Percentiles rank a stretch among this genome's conserved stretches.
Evolutionary conservation across 169 alveolate genomes (phyloP).

Genomic region (Babesia ovis): DNA sequence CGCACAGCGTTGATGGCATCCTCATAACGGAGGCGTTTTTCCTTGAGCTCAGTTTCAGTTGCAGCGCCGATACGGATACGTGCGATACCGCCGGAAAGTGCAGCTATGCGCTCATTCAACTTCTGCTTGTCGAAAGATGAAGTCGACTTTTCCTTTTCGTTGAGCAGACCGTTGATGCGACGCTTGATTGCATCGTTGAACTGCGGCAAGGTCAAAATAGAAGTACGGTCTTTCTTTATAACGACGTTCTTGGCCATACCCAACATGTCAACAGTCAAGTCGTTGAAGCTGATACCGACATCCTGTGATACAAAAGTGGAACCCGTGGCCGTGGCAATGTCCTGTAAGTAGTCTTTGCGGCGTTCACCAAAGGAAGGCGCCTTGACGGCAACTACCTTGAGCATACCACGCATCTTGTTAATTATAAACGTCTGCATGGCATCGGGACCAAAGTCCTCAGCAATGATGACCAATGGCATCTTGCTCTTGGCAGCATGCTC

Average conservation of each 20-base stretch:
- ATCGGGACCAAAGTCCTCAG: slow-evolving; percentile 87
- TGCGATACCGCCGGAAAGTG: slow-evolving; percentile 88
- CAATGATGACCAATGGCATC: slow-evolving; percentile 83
- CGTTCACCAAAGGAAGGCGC: slow-evolving; percentile 89
- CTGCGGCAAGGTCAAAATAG: slow-evolving; percentile 79
- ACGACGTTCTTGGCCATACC: slow-evolving; percentile 84
- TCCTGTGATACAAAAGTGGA: slow-evolving; percentile 83
- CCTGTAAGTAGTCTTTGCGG: slow-evolving; percentile 84
- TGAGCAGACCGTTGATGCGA: slow-evolving; percentile 70
- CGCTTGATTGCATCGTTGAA: slow-evolving; percentile 59
- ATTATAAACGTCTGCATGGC: slow-evolving; percentile 84
- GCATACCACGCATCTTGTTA: slow-evolving; percentile 84
- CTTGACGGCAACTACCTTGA: slow-evolving; percentile 84
- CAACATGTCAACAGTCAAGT: slow-evolving; percentile 76
- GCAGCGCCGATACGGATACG: slow-evolving; percentile 85
- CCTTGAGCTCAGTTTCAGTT: slow-evolving; percentile 87
- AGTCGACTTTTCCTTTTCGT: slow-evolving; percentile 78
- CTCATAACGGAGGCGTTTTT: slow-evolving; percentile 81
- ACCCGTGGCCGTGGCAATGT: slow-evolving; percentile 85
- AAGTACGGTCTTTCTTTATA: slow-evolving; percentile 85
- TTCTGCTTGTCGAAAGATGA: slow-evolving; percentile 83
- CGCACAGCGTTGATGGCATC: slow-evolving; percentile 88
- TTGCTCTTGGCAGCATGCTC: slow-evolving; percentile 84
- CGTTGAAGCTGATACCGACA: slow-evolving; percentile 81
- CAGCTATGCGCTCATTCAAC: slow-evolving; percentile 86